phyloP scores from a whole-genome alignment of 371 early-diverging fungal genomes.

The Circinella minor region DNA sequence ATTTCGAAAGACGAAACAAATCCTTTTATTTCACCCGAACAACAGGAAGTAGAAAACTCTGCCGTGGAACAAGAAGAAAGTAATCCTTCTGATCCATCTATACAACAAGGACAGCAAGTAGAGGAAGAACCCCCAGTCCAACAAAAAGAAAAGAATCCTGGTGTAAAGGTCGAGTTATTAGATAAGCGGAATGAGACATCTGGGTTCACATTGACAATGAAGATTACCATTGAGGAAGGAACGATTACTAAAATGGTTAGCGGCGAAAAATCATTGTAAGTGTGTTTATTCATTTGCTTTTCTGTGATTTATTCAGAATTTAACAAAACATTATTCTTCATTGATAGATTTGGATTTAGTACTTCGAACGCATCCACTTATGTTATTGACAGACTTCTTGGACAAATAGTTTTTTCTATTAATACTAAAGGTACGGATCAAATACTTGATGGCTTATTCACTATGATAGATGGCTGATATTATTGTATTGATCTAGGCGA shows the following conservation, averaged over 20 bases:
- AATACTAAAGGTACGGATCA: constrained; percentile 13
- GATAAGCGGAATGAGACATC: background rate
- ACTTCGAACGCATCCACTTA: constrained; percentile 6
- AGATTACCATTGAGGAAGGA: background rate
- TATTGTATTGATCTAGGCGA: background rate
- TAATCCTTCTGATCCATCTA: no score
- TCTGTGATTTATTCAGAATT: background rate
- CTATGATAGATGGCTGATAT: no score
- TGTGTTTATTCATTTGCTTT: background rate
- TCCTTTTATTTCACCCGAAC: no score
- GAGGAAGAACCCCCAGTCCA: background rate
- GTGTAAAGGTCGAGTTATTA: background rate
- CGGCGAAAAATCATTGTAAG: constrained; percentile 11
- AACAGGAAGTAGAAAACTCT: no score
- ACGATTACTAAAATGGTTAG: constrained; percentile 9
- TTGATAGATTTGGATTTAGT: background rate
- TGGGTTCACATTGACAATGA: constrained; percentile 12
- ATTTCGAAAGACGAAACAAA: no score
- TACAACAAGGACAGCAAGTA: no score
- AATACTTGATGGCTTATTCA: no score
- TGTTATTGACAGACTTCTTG: constrained; percentile 7
- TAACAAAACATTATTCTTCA: background rate
- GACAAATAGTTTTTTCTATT: background rate
- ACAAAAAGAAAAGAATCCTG: background rate
- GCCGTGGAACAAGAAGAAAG: no score